Evolutionary conservation across 2,329 filamentous ascomycete species (phyloP).

Genomic region (Fusarium nanum): DNA sequence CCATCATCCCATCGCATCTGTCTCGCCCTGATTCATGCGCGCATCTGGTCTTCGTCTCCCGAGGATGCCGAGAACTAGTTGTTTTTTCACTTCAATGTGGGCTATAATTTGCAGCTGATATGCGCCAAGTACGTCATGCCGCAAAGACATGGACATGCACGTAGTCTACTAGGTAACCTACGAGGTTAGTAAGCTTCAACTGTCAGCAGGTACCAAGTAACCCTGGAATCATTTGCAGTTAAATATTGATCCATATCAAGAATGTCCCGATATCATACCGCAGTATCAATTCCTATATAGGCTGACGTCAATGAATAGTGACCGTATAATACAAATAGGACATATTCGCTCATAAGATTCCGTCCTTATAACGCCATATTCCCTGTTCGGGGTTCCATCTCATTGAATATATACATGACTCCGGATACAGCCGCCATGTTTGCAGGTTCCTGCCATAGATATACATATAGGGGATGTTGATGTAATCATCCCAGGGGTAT

Average conservation of each 20-base stretch:
- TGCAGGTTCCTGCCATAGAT: not conserved
- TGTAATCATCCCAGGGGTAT: slow-evolving; percentile 30
- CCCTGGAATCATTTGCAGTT: not conserved
- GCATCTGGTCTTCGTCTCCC: not conserved
- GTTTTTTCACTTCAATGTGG: slow-evolving; percentile 18
- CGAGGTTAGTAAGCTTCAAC: not conserved
- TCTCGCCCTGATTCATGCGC: not conserved
- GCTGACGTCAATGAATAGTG: not conserved
- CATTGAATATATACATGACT: not conserved
- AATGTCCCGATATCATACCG: not conserved
- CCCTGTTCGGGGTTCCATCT: not conserved
- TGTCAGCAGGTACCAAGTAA: not conserved
- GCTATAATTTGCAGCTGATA: slow-evolving; percentile 12
- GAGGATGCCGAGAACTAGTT: slow-evolving; percentile 22
- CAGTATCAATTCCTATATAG: not conserved
- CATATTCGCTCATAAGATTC: not conserved
- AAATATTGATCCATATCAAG: not conserved
- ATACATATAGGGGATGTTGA: slow-evolving; percentile 9
- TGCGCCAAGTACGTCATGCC: slow-evolving; percentile 31
- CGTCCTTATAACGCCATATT: slow-evolving; percentile 16
- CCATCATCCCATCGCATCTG: not conserved
- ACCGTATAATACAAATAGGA: not conserved
- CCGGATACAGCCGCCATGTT: not conserved
- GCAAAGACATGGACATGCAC: slow-evolving; percentile 1
- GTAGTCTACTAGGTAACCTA: not conserved